Conservation (phyloP, 768 basidiomycete species). For the Tremella mesenterica region DNA sequence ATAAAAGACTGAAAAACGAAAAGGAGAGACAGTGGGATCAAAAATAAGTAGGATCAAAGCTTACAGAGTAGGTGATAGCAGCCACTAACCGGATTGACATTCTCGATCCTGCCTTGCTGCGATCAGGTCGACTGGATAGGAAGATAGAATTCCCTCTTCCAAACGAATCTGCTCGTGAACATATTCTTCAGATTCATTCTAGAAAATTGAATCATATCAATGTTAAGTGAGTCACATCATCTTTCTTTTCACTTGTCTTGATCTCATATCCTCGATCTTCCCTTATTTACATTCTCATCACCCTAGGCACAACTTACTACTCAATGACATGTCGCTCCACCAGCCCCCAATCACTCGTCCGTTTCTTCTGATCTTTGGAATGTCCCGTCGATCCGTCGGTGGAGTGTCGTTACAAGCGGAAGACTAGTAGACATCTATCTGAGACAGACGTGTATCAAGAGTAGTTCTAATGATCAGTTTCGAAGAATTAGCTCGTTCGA, state of each 20-base stretch:
- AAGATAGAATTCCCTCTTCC: constrained; percentile 99
- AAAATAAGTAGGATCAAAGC: background rate
- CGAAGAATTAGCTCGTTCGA: constrained; percentile 89
- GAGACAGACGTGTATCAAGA: background rate
- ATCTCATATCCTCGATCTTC: background rate
- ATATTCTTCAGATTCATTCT: constrained; percentile 92
- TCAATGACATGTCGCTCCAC: no score
- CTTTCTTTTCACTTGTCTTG: background rate
- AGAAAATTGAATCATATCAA: constrained; percentile 87
- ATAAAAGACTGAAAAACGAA: no score
- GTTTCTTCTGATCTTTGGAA: no score
- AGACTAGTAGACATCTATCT: no score
- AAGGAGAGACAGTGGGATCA: no score
- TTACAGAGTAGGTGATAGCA: constrained; percentile 99
- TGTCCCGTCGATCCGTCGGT: no score
- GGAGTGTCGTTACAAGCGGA: no score
- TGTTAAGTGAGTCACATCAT: constrained; percentile 56
- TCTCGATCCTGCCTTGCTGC: constrained; percentile 93
- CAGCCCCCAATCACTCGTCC: no score
- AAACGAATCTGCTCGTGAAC: constrained; percentile 89
- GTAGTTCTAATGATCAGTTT: constrained; percentile 47
- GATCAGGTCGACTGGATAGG: constrained; percentile 91
- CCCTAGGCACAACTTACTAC: background rate
- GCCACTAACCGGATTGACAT: constrained; percentile 99
- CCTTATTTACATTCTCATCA: background rate